Conservation (phyloP, 2,329 filamentous ascomycete species). For the Sporothrix protearum region DNA sequence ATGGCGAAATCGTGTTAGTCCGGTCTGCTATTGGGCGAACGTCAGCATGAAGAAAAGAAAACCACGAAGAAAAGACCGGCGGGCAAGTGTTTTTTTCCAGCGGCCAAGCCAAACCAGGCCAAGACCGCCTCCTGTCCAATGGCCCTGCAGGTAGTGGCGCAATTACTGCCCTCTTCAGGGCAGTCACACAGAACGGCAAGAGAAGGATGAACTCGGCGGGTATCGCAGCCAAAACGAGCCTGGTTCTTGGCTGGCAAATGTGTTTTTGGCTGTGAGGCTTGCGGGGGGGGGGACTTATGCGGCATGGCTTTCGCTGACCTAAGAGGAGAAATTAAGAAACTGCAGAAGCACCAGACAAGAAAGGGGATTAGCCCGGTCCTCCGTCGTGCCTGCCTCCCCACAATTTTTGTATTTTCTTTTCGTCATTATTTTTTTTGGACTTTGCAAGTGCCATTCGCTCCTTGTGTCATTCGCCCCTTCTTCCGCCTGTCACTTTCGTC, state of each 20-base stretch:
- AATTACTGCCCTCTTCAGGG: neutral
- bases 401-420: neutral
- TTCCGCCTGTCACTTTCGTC: neutral
- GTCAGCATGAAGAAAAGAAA: neutral
- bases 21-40: neutral
- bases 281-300: too few species aligned
- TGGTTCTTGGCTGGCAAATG: neutral
- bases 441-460: neutral
- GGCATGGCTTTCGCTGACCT: neutral
- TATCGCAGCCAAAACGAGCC: neutral
- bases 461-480: neutral
- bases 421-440: neutral
- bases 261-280: neutral
- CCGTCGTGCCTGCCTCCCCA: neutral
- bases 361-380: conserved; percentile 1
- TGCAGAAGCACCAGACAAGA: neutral
- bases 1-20: conserved; percentile 12
- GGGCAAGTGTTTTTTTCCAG: neutral
- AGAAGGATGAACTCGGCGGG: neutral
- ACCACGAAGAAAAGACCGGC: neutral
- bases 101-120: neutral
- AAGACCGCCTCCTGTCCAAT: neutral
- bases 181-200: too few species aligned
- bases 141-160: neutral
- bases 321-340: neutral